Conservation (phyloP, 768 basidiomycete genomes). For the Termitomyces sp. region DNA sequence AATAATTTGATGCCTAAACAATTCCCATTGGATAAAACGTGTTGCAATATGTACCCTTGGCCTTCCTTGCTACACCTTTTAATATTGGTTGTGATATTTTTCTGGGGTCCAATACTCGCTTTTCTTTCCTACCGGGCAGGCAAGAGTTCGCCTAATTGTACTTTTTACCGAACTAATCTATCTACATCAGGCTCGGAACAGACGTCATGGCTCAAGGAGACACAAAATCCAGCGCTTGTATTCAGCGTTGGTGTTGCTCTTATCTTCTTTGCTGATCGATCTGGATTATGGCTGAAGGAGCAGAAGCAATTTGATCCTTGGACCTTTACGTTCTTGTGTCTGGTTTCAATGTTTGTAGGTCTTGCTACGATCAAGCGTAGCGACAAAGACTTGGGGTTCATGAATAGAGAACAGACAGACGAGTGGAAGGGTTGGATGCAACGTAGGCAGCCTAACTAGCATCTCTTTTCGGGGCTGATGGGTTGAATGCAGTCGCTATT, state of each 20-base stretch:
- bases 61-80: constrained; percentile 52
- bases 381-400: constrained; percentile 82
- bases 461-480: constrained; percentile 6
- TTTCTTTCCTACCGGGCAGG: constrained; percentile 21
- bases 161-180: neutral
- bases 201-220: constrained; percentile 20
- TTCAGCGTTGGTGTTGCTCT: constrained; percentile 65
- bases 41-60: constrained; percentile 73
- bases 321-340: constrained; percentile 56
- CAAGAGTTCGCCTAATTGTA: constrained; percentile 6
- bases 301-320: constrained; percentile 76
- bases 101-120: constrained; percentile 47
- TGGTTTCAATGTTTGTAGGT: constrained; percentile 51
- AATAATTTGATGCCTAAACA: constrained; percentile 61
- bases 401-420: constrained; percentile 90
- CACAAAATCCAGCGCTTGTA: constrained; percentile 43
- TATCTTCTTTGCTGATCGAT: constrained; percentile 80
- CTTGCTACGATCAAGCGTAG: constrained; percentile 58
- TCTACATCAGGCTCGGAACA: constrained; percentile 1
- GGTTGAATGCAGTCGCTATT: constrained; percentile 55
- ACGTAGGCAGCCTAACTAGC: constrained; percentile 38
- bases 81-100: constrained; percentile 38
- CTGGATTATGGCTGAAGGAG: constrained; percentile 82
- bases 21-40: constrained; percentile 70
- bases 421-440: constrained; percentile 99